Percentiles rank a stretch among this genome's conserved stretches.
Conservation (phyloP, 768 basidiomycete species). For the Tylopilus sp. region DNA sequence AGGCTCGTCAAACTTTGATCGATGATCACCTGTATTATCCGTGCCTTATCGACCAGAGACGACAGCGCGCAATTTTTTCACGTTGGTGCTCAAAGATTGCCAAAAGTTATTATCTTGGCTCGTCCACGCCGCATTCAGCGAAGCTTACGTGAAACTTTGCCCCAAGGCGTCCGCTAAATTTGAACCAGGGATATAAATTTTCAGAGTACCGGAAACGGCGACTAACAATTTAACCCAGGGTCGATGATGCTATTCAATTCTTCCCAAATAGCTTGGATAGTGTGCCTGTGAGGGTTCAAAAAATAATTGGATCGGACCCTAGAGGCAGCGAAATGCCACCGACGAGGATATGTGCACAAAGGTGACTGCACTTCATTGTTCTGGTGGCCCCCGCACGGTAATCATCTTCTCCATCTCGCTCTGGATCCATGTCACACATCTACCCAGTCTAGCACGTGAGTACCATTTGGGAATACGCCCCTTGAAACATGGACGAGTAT, state of each 20-base stretch:
- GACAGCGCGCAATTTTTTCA: slow-evolving; percentile 64
- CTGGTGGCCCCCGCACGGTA: slow-evolving; percentile 52
- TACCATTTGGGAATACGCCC: slow-evolving; percentile 46
- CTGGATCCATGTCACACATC: slow-evolving; percentile 66
- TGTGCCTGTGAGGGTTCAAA: slow-evolving; percentile 8
- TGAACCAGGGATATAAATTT: background rate
- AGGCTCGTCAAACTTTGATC: background rate
- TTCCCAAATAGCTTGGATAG: slow-evolving; percentile 33
- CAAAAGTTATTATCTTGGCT: slow-evolving; percentile 61
- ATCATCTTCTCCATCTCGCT: slow-evolving; percentile 53
- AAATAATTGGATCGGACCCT: background rate
- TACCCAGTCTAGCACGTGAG: slow-evolving; percentile 62
- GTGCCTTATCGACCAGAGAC: slow-evolving; percentile 57
- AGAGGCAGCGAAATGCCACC: slow-evolving; percentile 19
- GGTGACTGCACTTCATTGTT: slow-evolving; percentile 52
- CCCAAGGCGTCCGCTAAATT: slow-evolving; percentile 48
- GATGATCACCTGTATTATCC: background rate
- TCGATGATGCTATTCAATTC: slow-evolving; percentile 36
- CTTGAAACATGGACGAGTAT: slow-evolving; percentile 31
- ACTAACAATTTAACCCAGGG: slow-evolving; percentile 42
- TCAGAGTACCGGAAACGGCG: background rate
- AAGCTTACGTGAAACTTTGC: slow-evolving; percentile 60
- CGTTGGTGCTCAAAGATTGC: slow-evolving; percentile 51
- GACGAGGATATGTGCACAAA: slow-evolving; percentile 79
- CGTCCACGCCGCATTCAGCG: slow-evolving; percentile 31